Percentiles rank a stretch among this genome's conserved stretches.
Evolutionary conservation across 225 moss, liverwort and hornwort species (phyloP).

Genomic region (Asterella californica): DNA sequence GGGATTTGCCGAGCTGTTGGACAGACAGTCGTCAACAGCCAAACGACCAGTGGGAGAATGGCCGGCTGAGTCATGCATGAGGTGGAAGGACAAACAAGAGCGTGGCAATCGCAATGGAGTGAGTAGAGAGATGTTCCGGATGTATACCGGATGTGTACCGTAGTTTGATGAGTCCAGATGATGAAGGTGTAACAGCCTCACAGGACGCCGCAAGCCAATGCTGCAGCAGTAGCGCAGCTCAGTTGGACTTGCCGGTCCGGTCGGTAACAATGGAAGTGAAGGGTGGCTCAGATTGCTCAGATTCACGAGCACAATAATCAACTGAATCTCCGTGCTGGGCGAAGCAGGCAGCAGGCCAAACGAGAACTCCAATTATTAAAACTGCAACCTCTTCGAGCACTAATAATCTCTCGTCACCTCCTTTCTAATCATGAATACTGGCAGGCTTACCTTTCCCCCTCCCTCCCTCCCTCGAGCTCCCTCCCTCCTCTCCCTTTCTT

Average conservation of each 20-base stretch:
- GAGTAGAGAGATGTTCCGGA: not conserved
- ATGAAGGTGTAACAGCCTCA: not conserved
- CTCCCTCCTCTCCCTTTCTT: slow-evolving; percentile 18
- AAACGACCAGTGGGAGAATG: not conserved
- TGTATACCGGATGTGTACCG: not conserved
- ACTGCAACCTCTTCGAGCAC: slow-evolving; percentile 18
- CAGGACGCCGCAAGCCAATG: not conserved
- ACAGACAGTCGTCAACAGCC: not conserved
- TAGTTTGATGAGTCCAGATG: not conserved
- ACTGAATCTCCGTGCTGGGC: not conserved
- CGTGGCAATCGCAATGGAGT: not conserved
- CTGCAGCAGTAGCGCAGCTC: too few relatives aligned
- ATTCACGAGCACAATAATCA: not conserved
- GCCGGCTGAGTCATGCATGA: slow-evolving; percentile 2
- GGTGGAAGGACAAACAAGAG: not conserved
- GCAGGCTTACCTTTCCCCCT: not conserved
- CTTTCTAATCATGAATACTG: slow-evolving; percentile 20
- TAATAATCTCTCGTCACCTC: slow-evolving; percentile 18
- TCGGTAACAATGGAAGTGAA: not conserved
- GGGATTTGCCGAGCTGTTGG: not conserved
- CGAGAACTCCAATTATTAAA: slow-evolving; percentile 19
- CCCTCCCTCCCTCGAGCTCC: not conserved
- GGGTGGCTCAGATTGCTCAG: not conserved
- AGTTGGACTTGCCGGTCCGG: not conserved
- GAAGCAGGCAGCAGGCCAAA: not conserved